phyloP scores from a whole-genome alignment of 73 alveolate species.

The Paramecium pentaurelia region DNA sequence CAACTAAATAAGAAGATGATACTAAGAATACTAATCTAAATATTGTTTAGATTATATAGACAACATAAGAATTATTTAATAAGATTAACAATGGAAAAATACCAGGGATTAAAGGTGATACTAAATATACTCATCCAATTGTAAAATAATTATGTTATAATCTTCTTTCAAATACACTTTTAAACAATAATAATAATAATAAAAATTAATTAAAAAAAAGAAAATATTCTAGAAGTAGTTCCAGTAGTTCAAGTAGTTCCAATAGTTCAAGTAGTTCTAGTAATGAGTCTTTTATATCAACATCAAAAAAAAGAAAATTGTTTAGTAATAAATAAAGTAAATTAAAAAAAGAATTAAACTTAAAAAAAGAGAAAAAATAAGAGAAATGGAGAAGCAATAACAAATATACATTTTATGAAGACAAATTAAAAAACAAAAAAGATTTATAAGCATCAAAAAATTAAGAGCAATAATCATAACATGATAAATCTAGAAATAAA shows the following conservation, averaged over 20 bases:
- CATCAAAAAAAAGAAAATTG: not conserved
- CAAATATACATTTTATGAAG: not conserved
- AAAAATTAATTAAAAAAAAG: not conserved
- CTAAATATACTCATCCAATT: not conserved
- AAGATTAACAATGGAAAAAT: not conserved
- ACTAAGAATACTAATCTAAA: not conserved
- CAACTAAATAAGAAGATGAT: not conserved
- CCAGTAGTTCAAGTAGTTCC: not conserved
- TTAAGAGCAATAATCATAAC: not conserved
- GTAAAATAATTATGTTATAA: not conserved
- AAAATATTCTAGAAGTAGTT: not conserved
- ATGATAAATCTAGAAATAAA: not conserved
- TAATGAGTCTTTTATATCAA: not conserved
- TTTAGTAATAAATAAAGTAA: not conserved
- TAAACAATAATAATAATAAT: not conserved
- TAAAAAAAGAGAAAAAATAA: not conserved
- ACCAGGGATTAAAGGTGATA: not conserved
- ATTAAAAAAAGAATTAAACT: not conserved
- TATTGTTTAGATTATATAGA: not conserved
- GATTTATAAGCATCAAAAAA: not conserved
- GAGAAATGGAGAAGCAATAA: not conserved
- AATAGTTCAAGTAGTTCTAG: not conserved
- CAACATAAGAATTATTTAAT: not conserved
- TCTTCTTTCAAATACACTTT: not conserved
- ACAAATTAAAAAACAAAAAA: not conserved